phyloP scores from a whole-genome alignment of 352 stramenopile genomes.

The Globisporangium paroecandrum region DNA sequence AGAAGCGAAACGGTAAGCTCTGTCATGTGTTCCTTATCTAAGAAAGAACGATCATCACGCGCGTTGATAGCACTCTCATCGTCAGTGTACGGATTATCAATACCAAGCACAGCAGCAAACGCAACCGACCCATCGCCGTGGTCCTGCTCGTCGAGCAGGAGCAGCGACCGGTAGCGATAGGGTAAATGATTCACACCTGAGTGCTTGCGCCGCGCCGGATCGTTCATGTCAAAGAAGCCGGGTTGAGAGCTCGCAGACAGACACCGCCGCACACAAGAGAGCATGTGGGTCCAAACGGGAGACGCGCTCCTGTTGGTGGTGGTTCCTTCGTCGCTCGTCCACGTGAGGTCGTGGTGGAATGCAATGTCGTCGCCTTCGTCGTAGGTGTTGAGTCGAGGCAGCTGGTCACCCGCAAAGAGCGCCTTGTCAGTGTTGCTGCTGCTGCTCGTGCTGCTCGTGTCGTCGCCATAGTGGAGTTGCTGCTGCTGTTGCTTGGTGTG shows the following conservation, averaged over 20 bases:
- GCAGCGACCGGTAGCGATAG: constrained; percentile 18
- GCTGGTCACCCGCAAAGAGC: not conserved
- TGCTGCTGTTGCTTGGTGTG: not conserved
- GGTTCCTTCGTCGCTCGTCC: not conserved
- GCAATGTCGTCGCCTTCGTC: not conserved
- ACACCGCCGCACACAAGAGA: constrained; percentile 17
- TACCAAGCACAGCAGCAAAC: constrained; percentile 21
- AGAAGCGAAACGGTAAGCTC: constrained; percentile 46
- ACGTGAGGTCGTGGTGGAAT: constrained; percentile 5
- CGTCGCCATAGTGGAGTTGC: not conserved
- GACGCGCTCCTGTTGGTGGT: not conserved
- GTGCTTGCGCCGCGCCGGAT: constrained; percentile 31
- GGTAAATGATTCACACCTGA: constrained; percentile 23
- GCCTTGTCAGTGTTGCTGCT: not conserved
- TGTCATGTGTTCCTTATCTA: constrained; percentile 50
- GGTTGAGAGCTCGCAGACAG: constrained; percentile 19
- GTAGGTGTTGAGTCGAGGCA: not conserved
- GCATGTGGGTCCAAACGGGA: constrained; percentile 15
- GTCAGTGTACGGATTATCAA: constrained; percentile 11
- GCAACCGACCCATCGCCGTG: not conserved
- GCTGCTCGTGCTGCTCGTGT: constrained; percentile 9
- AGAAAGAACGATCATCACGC: constrained; percentile 22
- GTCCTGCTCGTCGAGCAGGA: constrained; percentile 9
- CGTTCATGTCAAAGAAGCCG: constrained; percentile 30
- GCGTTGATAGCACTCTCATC: constrained; percentile 21